A percentile compares a stretch with the other conserved stretches of the same genome.
Conservation (phyloP, 768 basidiomycete species). For the Podaxis sp. region DNA sequence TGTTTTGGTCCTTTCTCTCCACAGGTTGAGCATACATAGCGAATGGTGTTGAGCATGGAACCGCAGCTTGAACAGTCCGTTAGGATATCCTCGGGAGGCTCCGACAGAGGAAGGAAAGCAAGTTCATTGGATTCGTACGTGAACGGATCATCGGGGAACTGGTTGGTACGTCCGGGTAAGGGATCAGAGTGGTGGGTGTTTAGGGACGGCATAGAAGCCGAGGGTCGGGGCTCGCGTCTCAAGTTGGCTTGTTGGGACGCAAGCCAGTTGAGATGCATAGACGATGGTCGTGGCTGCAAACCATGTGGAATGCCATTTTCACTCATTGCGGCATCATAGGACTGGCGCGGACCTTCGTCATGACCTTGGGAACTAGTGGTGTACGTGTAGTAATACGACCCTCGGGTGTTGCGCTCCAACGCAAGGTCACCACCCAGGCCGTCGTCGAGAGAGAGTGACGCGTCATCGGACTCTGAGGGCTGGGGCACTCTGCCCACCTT, state of each 20-base stretch:
- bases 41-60: slow-evolving; percentile 69
- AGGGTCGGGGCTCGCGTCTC: slow-evolving; percentile 19
- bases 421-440: slow-evolving; percentile 62
- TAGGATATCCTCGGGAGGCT: slow-evolving; percentile 58
- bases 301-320: slow-evolving; percentile 25
- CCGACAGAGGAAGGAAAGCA: slow-evolving; percentile 45
- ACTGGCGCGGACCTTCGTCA: slow-evolving; percentile 42
- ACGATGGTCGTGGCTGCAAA: slow-evolving; percentile 52
- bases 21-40: slow-evolving; percentile 88
- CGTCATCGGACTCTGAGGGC: slow-evolving; percentile 56
- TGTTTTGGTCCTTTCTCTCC: slow-evolving; percentile 66
- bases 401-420: slow-evolving; percentile 63
- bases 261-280: slow-evolving; percentile 68
- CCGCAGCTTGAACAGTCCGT: slow-evolving; percentile 88
- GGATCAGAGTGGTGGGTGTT: slow-evolving; percentile 31
- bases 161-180: slow-evolving; percentile 18
- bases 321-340: slow-evolving; percentile 21
- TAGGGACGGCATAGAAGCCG: slow-evolving; percentile 25
- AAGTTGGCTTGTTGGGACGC: slow-evolving; percentile 45
- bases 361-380: slow-evolving; percentile 52
- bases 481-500: slow-evolving; percentile 60
- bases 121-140: slow-evolving; percentile 46
- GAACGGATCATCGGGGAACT: slow-evolving; percentile 10
- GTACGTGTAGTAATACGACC: slow-evolving; percentile 79
- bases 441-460: slow-evolving; percentile 41